Base-by-base conservation (phyloP, 768 basidiomycete species). In the Auricularia heimuer region DNA sequence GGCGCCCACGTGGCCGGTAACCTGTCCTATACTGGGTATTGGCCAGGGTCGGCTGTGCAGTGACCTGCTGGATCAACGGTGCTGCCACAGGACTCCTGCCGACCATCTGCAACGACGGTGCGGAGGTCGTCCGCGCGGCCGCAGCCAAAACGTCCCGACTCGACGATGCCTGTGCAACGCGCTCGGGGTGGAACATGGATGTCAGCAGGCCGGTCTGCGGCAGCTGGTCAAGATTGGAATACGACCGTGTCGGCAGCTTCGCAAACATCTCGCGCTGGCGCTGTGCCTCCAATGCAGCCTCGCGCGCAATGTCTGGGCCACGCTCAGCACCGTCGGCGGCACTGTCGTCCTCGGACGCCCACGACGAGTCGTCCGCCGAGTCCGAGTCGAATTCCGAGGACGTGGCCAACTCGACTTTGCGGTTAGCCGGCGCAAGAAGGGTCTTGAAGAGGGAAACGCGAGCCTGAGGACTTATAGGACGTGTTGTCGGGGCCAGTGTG, bases 101-200 rank as follows among this genome's bases (percentile, higher is more conserved):
- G 62, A 78, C 75, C 39, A 42, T 42, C 54, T 75, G 75, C 62
- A 86, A 72, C n/a, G 73, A 71, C 11, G 24, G 12, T 65, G 67
- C n/a, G 71, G 73, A 58, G 21, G 47, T 51, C n/a, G 29, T 60
- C 24, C 56, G 56, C 69, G 62, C 65, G 71, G 54, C 67, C 63
- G 24, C 63, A 67, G 63, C 66, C 66, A 70, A 65, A 54, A 60
- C 11, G 24, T 60, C 56, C 56, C 33, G 56, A 29, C 24, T 8
- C 56, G 24, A 10, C 56, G 56, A 60, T 6, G 14, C 6, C 11
- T 34, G 56, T 35, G 56, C 29, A 10, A 60, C 16, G 8, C 56
- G 16, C 56, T 87, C 82, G 0, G 90, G 90, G 67, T 91, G 86
- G 79, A 92, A 79, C 54, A 92, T 75, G 72, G 84, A 84, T 34